These are phyloP conservation scores for Dendrobium huoshanense DNA, from an alignment of 106 monocot genomes.

Conservation along the genomic window DNA sequence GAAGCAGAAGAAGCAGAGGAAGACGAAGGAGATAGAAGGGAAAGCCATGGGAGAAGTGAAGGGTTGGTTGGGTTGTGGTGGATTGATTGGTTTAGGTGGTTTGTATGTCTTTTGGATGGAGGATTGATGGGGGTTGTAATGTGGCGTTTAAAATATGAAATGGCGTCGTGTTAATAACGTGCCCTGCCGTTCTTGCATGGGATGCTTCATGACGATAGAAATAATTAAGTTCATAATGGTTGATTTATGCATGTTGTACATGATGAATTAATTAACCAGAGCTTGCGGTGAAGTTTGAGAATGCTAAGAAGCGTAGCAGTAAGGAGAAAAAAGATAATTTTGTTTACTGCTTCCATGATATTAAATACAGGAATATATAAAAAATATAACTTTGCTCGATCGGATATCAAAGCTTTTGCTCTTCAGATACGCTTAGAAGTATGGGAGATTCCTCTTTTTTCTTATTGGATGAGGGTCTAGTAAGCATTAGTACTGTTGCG, in stretches of 20 bases:
- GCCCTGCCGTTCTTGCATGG: background rate
- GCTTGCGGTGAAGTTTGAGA: no score
- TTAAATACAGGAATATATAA: no score
- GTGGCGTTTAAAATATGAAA: background rate
- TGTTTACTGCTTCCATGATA: no score
- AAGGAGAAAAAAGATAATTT: no score
- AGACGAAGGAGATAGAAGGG: constrained; percentile 3
- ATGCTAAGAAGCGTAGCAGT: no score
- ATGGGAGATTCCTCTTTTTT: background rate
- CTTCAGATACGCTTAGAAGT: background rate
- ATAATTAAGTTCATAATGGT: background rate
- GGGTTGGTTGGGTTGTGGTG: background rate
- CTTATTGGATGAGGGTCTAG: background rate
- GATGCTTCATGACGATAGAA: background rate
- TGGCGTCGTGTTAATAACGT: background rate
- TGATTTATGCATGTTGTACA: no score
- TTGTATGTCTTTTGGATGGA: no score
- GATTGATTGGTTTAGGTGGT: no score
- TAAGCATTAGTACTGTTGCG: background rate
- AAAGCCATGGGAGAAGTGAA: background rate
- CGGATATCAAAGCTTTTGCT: background rate
- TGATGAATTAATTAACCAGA: no score
- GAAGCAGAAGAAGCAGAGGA: background rate
- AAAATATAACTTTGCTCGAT: background rate
- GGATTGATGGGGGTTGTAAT: background rate